phyloP scores from a whole-genome alignment of 2,329 filamentous ascomycete genomes.

The Sporothrix brasiliensis region DNA sequence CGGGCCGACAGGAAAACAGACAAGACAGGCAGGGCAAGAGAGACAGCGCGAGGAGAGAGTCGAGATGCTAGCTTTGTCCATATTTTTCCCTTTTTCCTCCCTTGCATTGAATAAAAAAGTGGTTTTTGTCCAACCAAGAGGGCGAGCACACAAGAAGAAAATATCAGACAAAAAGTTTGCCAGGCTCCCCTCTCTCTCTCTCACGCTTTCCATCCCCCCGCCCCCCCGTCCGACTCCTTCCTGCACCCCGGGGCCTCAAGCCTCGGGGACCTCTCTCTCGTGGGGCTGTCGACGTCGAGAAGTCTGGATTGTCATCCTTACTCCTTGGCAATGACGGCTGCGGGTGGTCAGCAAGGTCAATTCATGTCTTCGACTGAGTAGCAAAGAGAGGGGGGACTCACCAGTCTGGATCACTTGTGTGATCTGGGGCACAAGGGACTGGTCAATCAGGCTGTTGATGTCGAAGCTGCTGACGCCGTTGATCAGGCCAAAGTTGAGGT shows the following conservation, averaged over 20 bases:
- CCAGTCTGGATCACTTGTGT: conserved; percentile 34
- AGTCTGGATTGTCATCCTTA: conserved; percentile 17
- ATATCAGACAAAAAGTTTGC: neutral
- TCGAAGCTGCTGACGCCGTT: conserved; percentile 40
- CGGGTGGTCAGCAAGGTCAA: neutral
- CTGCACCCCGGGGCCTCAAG: neutral
- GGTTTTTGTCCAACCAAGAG: conserved; percentile 7
- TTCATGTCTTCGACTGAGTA: neutral
- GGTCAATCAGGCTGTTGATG: conserved; percentile 38
- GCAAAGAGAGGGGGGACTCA: conserved; percentile 10
- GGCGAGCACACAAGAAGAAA: conserved; percentile 8
- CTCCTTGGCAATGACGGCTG: conserved; percentile 34
- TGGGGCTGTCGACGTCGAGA: neutral
- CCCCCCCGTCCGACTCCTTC: neutral
- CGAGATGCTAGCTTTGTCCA: neutral
- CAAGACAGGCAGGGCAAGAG: neutral
- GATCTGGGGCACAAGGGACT: conserved; percentile 38
- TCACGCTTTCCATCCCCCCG: neutral
- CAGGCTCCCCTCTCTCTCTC: conserved; percentile 7
- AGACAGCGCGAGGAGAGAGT: neutral
- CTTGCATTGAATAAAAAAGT: neutral
- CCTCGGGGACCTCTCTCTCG: conserved; percentile 2
- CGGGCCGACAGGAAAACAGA: neutral
- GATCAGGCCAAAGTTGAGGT: conserved; percentile 37
- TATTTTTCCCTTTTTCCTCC: neutral